These are phyloP conservation scores for Ceratocystis eucalypticola DNA, from an alignment of 2,329 filamentous ascomycete genomes.

Conservation along the genomic window DNA sequence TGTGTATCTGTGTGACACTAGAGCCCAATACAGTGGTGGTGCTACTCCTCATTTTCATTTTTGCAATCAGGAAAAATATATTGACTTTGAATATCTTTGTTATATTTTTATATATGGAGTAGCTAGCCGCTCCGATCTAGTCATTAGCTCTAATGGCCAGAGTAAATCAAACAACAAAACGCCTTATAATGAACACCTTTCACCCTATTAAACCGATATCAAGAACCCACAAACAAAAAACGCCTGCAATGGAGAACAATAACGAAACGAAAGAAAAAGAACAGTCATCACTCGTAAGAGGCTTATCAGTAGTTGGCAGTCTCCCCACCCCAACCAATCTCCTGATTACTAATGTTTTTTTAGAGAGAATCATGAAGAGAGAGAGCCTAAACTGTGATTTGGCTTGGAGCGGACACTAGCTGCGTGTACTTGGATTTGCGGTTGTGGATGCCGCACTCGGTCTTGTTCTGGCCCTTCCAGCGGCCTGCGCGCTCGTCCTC, in stretches of 20 bases:
- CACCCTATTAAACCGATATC: neutral
- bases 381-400: neutral
- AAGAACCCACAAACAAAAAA: slow-evolving; percentile 24
- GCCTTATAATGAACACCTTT: neutral
- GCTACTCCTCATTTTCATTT: no score
- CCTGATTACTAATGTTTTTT: neutral
- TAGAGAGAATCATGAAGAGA: neutral
- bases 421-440: slow-evolving; percentile 86
- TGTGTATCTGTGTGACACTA: neutral
- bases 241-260: neutral
- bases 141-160: neutral
- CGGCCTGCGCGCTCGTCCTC: slow-evolving; percentile 93
- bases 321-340: neutral
- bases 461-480: slow-evolving; percentile 94
- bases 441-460: slow-evolving; percentile 98
- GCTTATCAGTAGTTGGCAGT: neutral
- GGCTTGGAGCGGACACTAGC: slow-evolving; percentile 28
- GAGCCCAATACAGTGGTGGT: neutral
- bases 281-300: slow-evolving; percentile 6
- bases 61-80: no score
- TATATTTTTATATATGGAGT: neutral
- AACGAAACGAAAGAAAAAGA: neutral
- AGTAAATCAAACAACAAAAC: neutral
- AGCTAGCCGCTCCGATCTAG: neutral
- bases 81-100: no score